Percentiles rank a stretch among this genome's conserved stretches.
Evolutionary conservation across 2,329 filamentous ascomycete genomes (phyloP).

Genomic region (Colletotrichum tropicicola): DNA sequence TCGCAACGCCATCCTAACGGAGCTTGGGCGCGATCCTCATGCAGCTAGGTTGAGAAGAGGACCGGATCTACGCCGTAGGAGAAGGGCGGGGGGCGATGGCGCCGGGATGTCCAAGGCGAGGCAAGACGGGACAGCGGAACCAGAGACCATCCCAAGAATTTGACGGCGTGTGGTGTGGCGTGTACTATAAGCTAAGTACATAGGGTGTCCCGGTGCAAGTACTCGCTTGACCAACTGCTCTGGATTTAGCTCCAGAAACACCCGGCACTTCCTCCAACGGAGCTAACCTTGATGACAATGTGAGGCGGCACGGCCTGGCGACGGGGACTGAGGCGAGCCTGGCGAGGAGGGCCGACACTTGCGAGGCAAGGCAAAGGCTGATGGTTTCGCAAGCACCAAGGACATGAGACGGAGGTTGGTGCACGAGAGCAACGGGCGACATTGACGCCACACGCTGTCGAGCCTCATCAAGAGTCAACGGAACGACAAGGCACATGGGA

Average conservation of each 20-base stretch:
- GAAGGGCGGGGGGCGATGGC: not conserved
- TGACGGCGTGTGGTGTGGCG: not conserved
- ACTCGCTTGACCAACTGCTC: constrained; percentile 20
- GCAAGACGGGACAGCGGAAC: not conserved
- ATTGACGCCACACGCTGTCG: too few species aligned
- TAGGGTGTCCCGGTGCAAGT: not conserved
- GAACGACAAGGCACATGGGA: too few species aligned
- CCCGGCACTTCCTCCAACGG: constrained; percentile 1
- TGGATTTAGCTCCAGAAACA: constrained; percentile 3
- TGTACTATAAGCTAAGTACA: too few species aligned
- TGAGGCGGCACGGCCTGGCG: not conserved
- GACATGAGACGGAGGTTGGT: too few species aligned
- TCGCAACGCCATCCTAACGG: not conserved
- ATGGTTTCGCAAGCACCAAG: not conserved
- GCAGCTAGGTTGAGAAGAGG: not conserved
- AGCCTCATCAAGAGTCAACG: too few species aligned
- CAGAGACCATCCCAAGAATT: not conserved
- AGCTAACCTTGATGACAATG: constrained; percentile 8
- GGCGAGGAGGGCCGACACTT: not conserved
- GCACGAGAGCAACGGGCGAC: too few species aligned
- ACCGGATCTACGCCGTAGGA: not conserved
- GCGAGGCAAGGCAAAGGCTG: not conserved
- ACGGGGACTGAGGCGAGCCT: not conserved
- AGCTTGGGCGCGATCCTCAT: not conserved
- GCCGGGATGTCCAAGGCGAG: not conserved